Conservation (phyloP, 768 basidiomycete genomes). For the Candolleomyces efflorescens region DNA sequence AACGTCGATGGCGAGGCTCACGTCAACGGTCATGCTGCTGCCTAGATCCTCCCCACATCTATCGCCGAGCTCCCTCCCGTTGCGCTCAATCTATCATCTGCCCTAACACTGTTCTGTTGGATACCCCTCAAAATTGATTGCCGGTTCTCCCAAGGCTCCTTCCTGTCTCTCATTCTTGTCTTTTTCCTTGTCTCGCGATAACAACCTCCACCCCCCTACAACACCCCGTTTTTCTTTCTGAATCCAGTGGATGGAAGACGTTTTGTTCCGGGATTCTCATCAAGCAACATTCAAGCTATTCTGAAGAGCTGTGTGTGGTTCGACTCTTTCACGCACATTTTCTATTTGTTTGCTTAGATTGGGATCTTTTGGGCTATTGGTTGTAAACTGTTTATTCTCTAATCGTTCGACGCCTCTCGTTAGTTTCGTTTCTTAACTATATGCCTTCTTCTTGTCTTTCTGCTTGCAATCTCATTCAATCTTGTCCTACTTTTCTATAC, state of each 20-base stretch:
- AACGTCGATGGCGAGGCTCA: constrained; percentile 37
- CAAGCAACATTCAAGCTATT: constrained; percentile 7
- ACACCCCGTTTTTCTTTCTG: constrained; percentile 21
- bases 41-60: constrained; percentile 5
- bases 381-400: constrained; percentile 52
- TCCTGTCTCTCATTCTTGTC: constrained; percentile 17
- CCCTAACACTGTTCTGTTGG: constrained; percentile 16
- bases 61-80: constrained; percentile 6
- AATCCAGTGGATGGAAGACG: constrained; percentile 40
- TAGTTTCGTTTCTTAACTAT: constrained; percentile 25
- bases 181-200: constrained; percentile 17
- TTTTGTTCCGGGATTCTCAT: constrained; percentile 40
- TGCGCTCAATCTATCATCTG: constrained; percentile 7
- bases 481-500: constrained; percentile 18
- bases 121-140: constrained; percentile 26
- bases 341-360: constrained; percentile 1
- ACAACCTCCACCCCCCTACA: constrained; percentile 27
- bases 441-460: constrained; percentile 33
- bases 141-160: constrained; percentile 10
- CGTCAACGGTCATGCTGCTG: constrained; percentile 23
- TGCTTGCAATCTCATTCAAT: constrained; percentile 12
- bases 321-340: constrained; percentile 29
- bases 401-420: constrained; percentile 20
- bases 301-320: constrained; percentile 10
- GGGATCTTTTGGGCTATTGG: constrained; percentile 56